Conservation (phyloP, 2,329 filamentous ascomycete species). For the Trichoderma guizhouense region DNA sequence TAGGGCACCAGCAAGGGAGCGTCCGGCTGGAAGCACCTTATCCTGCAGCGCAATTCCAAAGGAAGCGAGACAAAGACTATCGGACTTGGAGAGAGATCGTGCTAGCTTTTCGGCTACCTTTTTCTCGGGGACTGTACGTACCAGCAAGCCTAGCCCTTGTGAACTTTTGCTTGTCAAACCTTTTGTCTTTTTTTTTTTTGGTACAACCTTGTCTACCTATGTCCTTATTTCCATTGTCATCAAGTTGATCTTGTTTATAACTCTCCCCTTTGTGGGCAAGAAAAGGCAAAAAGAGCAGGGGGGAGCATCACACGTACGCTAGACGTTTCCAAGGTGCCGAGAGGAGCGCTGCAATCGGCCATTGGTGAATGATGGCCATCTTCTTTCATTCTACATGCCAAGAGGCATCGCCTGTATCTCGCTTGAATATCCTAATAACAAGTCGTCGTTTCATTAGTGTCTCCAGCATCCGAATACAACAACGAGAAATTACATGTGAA, state of each 20-base stretch:
- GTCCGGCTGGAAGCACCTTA: conserved; percentile 50
- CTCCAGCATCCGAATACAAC: neutral
- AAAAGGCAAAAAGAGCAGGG: neutral
- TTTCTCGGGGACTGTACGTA: conserved; percentile 53
- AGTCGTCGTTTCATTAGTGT: neutral
- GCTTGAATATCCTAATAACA: conserved; percentile 17
- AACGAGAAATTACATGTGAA: neutral
- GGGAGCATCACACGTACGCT: neutral
- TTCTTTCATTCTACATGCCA: conserved; percentile 1
- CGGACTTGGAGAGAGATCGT: conserved; percentile 17
- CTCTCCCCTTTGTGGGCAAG: neutral
- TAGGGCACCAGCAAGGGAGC: conserved; percentile 55
- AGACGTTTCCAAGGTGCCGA: neutral
- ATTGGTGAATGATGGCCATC: neutral
- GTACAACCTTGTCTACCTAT: conserved; percentile 10
- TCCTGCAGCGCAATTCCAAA: conserved; percentile 20
- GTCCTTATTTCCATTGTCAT: neutral
- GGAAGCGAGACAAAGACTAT: conserved; percentile 10
- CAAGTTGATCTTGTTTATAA: neutral
- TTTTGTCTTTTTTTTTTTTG: conserved; percentile 28
- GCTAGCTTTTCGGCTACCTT: neutral
- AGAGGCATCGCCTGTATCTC: conserved; percentile 13
- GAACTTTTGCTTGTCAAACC: conserved; percentile 21
- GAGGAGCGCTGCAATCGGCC: neutral
- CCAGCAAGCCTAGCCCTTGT: conserved; percentile 35